Evolutionary conservation across 2,329 filamentous ascomycete genomes (phyloP).

Genomic region (Calonectria pseudoreteaudii): DNA sequence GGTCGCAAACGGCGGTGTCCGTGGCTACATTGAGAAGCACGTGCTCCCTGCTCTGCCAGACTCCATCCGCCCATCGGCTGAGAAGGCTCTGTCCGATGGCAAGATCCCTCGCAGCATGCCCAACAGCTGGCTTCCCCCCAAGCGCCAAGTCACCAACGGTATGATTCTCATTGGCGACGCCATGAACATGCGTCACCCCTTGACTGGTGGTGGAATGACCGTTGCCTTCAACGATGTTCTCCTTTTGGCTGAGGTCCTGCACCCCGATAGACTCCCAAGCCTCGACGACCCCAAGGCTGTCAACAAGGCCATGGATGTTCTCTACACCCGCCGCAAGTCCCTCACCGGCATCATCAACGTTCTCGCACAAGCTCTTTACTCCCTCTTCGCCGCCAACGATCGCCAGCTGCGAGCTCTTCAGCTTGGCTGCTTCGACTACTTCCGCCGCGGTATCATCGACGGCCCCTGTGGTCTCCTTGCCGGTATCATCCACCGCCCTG

Average conservation of each 20-base stretch:
- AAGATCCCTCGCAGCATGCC: constrained; percentile 88
- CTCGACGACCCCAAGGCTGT: constrained; percentile 77
- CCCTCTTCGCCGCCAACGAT: constrained; percentile 88
- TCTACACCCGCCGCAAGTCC: constrained; percentile 90
- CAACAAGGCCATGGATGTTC: constrained; percentile 74
- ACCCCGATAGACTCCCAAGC: constrained; percentile 74
- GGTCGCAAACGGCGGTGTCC: constrained; percentile 82
- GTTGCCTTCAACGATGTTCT: constrained; percentile 95
- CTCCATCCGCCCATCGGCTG: constrained; percentile 78
- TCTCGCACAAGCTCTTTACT: constrained; percentile 93
- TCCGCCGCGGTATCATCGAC: constrained; percentile 79
- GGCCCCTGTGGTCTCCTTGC: constrained; percentile 86
- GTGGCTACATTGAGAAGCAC: constrained; percentile 82
- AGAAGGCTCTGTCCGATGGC: constrained; percentile 80
- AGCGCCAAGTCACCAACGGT: constrained; percentile 67
- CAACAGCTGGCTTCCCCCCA: constrained; percentile 90
- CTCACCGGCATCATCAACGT: constrained; percentile 94
- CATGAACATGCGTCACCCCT: constrained; percentile 98
- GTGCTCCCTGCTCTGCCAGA: constrained; percentile 83
- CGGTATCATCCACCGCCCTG: constrained; percentile 82
- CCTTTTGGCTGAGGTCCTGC: constrained; percentile 79
- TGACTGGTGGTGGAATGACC: constrained; percentile 98
- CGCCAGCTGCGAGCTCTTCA: constrained; percentile 83
- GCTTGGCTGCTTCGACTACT: constrained; percentile 93
- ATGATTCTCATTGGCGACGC: constrained; percentile 91